Conservation (phyloP, 805 yeast genomes). For the Clavispora asparagi region DNA sequence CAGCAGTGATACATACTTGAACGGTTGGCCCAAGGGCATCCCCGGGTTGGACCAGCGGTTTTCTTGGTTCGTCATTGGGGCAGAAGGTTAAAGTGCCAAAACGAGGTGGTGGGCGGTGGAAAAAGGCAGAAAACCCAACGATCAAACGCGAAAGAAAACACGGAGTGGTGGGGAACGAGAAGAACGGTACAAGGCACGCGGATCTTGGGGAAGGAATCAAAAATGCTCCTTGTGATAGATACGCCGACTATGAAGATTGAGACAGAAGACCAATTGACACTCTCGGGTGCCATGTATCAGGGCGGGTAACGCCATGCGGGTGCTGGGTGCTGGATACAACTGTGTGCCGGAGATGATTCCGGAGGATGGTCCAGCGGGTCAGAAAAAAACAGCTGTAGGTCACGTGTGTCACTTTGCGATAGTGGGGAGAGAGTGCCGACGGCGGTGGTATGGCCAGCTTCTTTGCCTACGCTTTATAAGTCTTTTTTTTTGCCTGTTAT, state of each 20-base stretch:
- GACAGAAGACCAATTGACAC: not conserved
- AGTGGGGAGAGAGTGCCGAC: too few relatives aligned
- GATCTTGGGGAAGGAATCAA: not conserved
- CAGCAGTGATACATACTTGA: conserved; percentile 30
- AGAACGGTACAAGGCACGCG: not conserved
- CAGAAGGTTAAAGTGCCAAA: not conserved
- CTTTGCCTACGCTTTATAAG: too few relatives aligned
- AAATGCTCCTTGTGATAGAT: not conserved
- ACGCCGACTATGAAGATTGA: not conserved
- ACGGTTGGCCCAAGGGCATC: conserved; percentile 38
- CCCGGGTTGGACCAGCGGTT: conserved; percentile 41
- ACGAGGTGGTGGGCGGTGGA: not conserved
- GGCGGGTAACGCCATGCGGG: not conserved
- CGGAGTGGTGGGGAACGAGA: not conserved
- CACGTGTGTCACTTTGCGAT: not conserved
- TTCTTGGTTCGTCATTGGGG: conserved; percentile 33
- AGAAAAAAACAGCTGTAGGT: not conserved
- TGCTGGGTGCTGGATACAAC: not conserved
- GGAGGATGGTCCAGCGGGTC: not conserved
- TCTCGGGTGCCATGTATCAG: not conserved
- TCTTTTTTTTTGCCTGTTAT: too few relatives aligned
- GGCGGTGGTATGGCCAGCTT: too few relatives aligned
- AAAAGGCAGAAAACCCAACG: not conserved
- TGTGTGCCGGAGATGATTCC: not conserved
- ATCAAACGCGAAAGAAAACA: not conserved